These are phyloP conservation scores for Aspergillus niger DNA, from an alignment of 2,329 filamentous ascomycete genomes.

Conservation along the genomic window DNA sequence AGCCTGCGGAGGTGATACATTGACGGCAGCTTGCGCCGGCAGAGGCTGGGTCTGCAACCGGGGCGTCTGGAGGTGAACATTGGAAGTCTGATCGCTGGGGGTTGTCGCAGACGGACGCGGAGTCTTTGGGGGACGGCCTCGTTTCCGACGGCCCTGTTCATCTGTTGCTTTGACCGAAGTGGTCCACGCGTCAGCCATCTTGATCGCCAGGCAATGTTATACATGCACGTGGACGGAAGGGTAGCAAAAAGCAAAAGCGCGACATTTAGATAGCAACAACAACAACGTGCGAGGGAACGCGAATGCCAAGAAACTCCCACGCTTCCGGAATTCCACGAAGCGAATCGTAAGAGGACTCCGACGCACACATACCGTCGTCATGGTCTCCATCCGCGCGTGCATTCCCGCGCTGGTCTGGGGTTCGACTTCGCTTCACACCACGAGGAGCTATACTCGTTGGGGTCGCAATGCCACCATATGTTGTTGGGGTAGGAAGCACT, in stretches of 20 bases:
- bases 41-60: constrained; percentile 43
- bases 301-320: constrained; percentile 4
- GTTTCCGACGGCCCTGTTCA: constrained; percentile 50
- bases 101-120: constrained; percentile 41
- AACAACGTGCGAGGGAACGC: background rate
- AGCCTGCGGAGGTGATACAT: constrained; percentile 58
- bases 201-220: background rate
- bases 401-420: constrained; percentile 67
- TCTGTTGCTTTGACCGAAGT: constrained; percentile 27
- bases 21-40: constrained; percentile 32
- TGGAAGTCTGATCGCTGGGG: constrained; percentile 34
- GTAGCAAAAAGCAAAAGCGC: constrained; percentile 6
- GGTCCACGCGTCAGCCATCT: constrained; percentile 21
- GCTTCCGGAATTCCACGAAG: constrained; percentile 3
- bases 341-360: constrained; percentile 32
- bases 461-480: constrained; percentile 42
- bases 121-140: constrained; percentile 53
- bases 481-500: constrained; percentile 38
- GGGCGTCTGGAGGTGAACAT: constrained; percentile 42
- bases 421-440: constrained; percentile 77
- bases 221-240: background rate
- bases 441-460: constrained; percentile 56
- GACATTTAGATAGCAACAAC: constrained; percentile 12
- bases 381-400: constrained; percentile 59
- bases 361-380: constrained; percentile 70